These are phyloP conservation scores for Pleurotus djamor DNA, from an alignment of 768 basidiomycete genomes.

Conservation along the genomic window DNA sequence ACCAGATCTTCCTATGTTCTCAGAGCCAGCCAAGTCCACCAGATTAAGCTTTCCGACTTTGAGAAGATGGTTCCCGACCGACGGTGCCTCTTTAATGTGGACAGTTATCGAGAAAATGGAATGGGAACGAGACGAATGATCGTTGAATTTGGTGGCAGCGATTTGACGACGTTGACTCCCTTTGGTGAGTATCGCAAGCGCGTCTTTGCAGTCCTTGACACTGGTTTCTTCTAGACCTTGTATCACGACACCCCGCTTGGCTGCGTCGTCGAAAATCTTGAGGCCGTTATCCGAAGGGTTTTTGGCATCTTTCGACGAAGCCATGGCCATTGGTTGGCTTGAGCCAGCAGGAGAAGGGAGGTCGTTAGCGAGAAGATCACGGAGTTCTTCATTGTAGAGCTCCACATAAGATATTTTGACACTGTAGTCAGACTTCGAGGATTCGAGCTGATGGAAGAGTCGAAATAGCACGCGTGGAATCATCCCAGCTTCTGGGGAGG, in stretches of 20 bases:
- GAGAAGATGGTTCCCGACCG: conserved; percentile 82
- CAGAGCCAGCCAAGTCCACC: conserved; percentile 96
- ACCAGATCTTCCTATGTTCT: conserved; percentile 94
- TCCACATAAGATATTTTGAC: conserved; percentile 95
- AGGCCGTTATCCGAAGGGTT: conserved; percentile 49
- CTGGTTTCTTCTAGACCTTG: conserved; percentile 91
- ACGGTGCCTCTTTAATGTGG: conserved; percentile 81
- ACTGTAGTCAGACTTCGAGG: conserved; percentile 75
- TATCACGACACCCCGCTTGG: conserved; percentile 87
- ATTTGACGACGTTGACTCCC: conserved; percentile 91
- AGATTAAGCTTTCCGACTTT: conserved; percentile 95
- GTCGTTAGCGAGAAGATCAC: conserved; percentile 87
- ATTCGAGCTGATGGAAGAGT: conserved; percentile 86
- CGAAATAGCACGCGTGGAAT: conserved; percentile 92
- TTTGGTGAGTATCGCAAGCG: conserved; percentile 79
- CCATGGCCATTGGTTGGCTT: conserved; percentile 79
- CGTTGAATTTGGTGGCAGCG: conserved; percentile 96
- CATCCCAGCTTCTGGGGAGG: conserved; percentile 90
- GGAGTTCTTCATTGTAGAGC: conserved; percentile 97
- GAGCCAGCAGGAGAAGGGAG: conserved; percentile 64
- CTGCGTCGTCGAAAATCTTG: conserved; percentile 92
- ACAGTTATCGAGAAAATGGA: conserved; percentile 97
- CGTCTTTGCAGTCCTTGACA: conserved; percentile 82
- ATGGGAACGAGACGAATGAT: conserved; percentile 96
- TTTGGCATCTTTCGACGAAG: conserved; percentile 40